These are phyloP conservation scores for Phytophthora fragariae DNA, from an alignment of 352 stramenopile species.

Conservation along the genomic window DNA sequence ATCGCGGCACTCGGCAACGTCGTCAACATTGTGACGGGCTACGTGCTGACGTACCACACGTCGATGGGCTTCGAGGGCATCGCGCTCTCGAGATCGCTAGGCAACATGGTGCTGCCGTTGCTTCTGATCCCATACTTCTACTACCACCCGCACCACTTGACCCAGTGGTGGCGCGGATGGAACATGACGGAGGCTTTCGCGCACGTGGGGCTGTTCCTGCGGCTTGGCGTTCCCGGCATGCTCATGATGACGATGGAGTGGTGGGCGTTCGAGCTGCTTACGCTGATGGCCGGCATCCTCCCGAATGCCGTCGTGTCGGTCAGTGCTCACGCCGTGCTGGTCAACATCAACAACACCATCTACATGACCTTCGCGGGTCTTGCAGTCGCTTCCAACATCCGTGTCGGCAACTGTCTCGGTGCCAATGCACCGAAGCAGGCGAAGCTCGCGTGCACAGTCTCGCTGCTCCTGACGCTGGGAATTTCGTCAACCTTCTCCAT, in stretches of 20 bases:
- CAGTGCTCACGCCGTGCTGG: slow-evolving; percentile 66
- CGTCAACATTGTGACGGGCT: slow-evolving; percentile 69
- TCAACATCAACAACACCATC: slow-evolving; percentile 68
- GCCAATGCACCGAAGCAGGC: slow-evolving; percentile 55
- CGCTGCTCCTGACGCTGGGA: slow-evolving; percentile 43
- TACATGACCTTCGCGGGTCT: slow-evolving; percentile 77
- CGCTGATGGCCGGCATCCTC: slow-evolving; percentile 58
- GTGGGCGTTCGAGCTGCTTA: slow-evolving; percentile 75
- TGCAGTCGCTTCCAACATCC: slow-evolving; percentile 60
- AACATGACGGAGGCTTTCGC: slow-evolving; percentile 37
- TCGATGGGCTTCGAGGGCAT: slow-evolving; percentile 76
- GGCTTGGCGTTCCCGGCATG: slow-evolving; percentile 34
- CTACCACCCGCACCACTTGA: slow-evolving; percentile 41
- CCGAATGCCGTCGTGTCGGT: slow-evolving; percentile 58
- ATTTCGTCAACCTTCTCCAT: slow-evolving; percentile 40
- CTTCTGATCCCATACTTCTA: slow-evolving; percentile 68
- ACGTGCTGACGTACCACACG: slow-evolving; percentile 80
- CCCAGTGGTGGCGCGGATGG: slow-evolving; percentile 59
- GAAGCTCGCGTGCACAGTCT: slow-evolving; percentile 44
- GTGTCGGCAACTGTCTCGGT: slow-evolving; percentile 71
- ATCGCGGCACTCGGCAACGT: slow-evolving; percentile 67
- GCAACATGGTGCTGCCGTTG: slow-evolving; percentile 56
- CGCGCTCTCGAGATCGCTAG: slow-evolving; percentile 65
- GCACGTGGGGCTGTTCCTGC: slow-evolving; percentile 50
- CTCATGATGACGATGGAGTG: slow-evolving; percentile 75